These are phyloP conservation scores for Tricholoma sp. DNA, from an alignment of 768 basidiomycete species.

Conservation along the genomic window DNA sequence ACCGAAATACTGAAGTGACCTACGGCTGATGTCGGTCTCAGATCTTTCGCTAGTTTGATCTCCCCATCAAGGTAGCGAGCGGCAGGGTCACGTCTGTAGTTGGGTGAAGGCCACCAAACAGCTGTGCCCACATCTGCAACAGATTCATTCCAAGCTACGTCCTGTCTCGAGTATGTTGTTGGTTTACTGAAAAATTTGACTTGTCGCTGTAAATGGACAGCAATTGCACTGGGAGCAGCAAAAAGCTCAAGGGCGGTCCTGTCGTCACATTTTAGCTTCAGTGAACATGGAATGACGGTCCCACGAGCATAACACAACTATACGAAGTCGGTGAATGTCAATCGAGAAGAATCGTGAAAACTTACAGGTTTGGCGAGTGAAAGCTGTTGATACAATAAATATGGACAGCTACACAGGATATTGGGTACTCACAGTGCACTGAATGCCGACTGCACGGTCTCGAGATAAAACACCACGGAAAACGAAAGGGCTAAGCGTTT, in stretches of 20 bases:
- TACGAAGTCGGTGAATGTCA: not conserved
- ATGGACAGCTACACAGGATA: not conserved
- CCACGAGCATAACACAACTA: conserved; percentile 47
- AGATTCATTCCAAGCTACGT: conserved; percentile 41
- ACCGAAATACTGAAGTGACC: conserved; percentile 49
- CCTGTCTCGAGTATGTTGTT: conserved; percentile 27
- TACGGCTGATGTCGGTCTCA: conserved; percentile 44
- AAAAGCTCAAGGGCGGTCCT: conserved; percentile 35
- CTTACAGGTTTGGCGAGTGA: conserved; percentile 44
- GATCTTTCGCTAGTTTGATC: conserved; percentile 45
- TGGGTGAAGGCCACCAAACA: conserved; percentile 43
- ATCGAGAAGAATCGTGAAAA: not conserved
- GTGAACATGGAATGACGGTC: conserved; percentile 40
- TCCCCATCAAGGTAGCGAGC: conserved; percentile 47
- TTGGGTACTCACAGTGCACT: conserved; percentile 34
- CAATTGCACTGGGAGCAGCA: conserved; percentile 34
- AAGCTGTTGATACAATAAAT: conserved; percentile 23
- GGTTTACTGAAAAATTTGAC: conserved; percentile 38
- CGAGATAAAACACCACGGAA: conserved; percentile 38
- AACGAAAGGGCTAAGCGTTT: conserved; percentile 34
- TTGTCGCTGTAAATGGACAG: conserved; percentile 34
- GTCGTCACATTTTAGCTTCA: conserved; percentile 37
- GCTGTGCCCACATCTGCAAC: conserved; percentile 40
- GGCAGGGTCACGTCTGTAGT: conserved; percentile 22
- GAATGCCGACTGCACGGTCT: conserved; percentile 32